Evolutionary conservation across 306 rosid genomes (phyloP).

Genomic region (peach (Prunus persica)): DNA sequence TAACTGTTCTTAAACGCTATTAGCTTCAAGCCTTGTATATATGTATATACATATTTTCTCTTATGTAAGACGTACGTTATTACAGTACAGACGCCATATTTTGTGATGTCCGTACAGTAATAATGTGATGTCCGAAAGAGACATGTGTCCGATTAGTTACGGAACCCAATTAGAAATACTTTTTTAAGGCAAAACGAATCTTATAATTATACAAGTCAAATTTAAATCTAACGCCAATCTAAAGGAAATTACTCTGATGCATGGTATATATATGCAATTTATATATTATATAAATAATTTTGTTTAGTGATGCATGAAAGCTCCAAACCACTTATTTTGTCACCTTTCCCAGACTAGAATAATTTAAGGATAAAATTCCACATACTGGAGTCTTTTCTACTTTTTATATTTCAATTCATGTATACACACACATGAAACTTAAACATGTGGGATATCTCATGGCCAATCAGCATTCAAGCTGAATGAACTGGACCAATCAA

Average conservation of each 20-base stretch:
- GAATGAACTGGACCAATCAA: constrained; percentile 15
- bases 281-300: background rate
- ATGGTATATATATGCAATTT: background rate
- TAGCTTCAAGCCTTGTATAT: too few species aligned
- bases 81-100: rapidly evolving
- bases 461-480: constrained; percentile 23
- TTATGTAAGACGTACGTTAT: too few species aligned
- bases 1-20: too few species aligned
- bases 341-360: constrained; percentile 20
- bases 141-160: too few species aligned
- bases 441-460: constrained; percentile 37
- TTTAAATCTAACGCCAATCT: too few species aligned
- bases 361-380: constrained; percentile 16
- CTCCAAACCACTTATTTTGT: constrained; percentile 41
- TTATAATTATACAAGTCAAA: too few species aligned
- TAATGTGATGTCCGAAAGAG: too few species aligned
- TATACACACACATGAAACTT: background rate
- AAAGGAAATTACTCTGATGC: too few species aligned
- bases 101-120: too few species aligned
- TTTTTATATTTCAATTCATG: constrained; percentile 5
- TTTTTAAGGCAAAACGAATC: too few species aligned
- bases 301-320: constrained; percentile 11
- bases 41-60: too few species aligned
- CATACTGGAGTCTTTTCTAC: constrained; percentile 13
- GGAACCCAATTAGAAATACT: too few species aligned